A percentile compares a stretch with the other conserved stretches of the same genome.
Evolutionary conservation across 805 yeast genomes (phyloP).

Genomic region (Debaryomyces hansenii): DNA sequence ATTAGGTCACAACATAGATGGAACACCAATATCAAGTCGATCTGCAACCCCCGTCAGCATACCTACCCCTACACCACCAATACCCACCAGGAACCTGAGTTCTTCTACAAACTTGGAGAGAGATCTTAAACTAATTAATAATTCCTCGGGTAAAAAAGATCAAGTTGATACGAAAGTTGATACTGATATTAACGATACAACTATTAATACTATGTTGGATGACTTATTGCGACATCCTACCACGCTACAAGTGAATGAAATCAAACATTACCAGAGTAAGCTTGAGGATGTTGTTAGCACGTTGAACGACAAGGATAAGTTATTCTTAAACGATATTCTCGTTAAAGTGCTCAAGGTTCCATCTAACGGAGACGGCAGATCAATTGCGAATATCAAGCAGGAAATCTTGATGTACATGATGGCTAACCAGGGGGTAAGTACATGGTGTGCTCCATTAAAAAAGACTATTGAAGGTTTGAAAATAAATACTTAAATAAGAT

Average conservation of each 20-base stretch:
- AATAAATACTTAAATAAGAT: background rate
- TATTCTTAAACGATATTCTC: conserved; percentile 8
- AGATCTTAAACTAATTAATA: background rate
- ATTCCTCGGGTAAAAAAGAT: background rate
- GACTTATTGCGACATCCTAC: background rate
- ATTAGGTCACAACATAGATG: conserved; percentile 8
- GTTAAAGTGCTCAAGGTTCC: background rate
- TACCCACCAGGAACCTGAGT: background rate
- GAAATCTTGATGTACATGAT: conserved; percentile 54
- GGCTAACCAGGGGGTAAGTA: conserved; percentile 52
- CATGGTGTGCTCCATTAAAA: conserved; percentile 70
- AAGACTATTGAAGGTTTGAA: conserved; percentile 34
- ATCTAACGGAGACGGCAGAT: background rate
- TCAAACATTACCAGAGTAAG: background rate
- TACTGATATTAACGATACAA: conserved; percentile 5
- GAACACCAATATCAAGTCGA: background rate
- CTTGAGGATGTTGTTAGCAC: background rate
- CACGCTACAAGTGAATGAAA: background rate
- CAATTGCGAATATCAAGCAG: conserved; percentile 21
- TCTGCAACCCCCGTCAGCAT: background rate
- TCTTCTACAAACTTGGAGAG: background rate
- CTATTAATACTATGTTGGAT: conserved; percentile 9
- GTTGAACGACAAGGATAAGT: background rate
- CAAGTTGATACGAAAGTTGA: background rate
- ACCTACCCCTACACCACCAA: background rate